Evolutionary conservation across 78 protist species (phyloP), one percentile per base, ranked within the genome.

Genomic region (Polysphondylium violaceum): DNA sequence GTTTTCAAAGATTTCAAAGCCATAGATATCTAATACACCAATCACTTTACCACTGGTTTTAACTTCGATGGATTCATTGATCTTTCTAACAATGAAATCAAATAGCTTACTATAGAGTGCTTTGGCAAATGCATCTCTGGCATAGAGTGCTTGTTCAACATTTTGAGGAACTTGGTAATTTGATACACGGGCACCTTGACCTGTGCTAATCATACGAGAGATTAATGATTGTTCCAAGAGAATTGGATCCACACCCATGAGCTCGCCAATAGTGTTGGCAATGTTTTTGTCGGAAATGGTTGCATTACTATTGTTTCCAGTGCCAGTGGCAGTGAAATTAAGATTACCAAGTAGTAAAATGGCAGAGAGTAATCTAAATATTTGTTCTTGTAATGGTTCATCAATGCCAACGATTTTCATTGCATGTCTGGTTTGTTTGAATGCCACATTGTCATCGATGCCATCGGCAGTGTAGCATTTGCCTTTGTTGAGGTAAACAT

Each of bases 21-120:
- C 98, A 73, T 87, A 96, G 44, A 96, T 94, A 81, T 96, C 98
- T 0, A 96, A 87, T 8, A 95, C 86, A 31, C 97, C 97, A 51
- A 96, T 83, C 23, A 94, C 94, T 33, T 44, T 68, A 5, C 88
- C 94, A 56, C 47, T 50, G 31, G 83, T 79, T 36, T 65, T 56
- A 35, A 81, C 83, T 67, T 71, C 72, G 17, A 91, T 91, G 17
- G 88, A 91, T 21, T 44, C 38, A 76, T 96, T 96, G 74, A 96
- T 93, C 36, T 35, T 31, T 67, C 61, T 60, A 36, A 98, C 98
- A 16, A 98, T 61, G 92, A 73, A 86, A 67, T 93, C 90, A 63
- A 98, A 98, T 16, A 97, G 47, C 27, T 92, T 88, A 6, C 86
- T 89, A 92, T 97, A 98, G 41, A 96, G n/a, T 17, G 95, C 95